Evolutionary conservation across 2,329 filamentous ascomycete genomes (phyloP).

Genomic region (Ophiostoma ips): DNA sequence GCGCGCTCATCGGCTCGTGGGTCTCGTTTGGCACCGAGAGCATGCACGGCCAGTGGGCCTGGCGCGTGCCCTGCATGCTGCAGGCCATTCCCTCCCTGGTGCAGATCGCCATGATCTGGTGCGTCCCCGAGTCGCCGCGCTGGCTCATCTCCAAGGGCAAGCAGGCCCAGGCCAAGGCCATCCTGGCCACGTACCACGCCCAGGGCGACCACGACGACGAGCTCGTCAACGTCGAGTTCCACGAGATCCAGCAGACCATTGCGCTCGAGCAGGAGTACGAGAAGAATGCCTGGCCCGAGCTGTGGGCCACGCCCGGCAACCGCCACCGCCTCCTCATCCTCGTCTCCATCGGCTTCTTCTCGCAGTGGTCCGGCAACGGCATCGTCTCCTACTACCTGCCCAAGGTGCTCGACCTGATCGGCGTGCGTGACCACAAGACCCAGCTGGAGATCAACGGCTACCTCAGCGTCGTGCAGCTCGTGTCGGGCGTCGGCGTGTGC

Average conservation of each 20-base stretch:
- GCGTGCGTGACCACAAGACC: constrained; percentile 16
- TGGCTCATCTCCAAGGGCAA: constrained; percentile 7
- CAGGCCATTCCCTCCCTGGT: constrained; percentile 19
- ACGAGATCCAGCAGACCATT: constrained; percentile 18
- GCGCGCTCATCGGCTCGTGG: constrained; percentile 61
- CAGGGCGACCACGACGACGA: constrained; percentile 6
- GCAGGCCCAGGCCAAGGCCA: constrained; percentile 25
- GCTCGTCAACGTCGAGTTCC: constrained; percentile 12
- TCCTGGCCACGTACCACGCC: constrained; percentile 17
- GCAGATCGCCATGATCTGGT: constrained; percentile 8
- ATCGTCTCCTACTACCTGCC: constrained; percentile 23
- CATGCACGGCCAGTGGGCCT: constrained; percentile 18
- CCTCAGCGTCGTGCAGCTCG: constrained; percentile 22
- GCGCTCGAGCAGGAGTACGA: constrained; percentile 20
- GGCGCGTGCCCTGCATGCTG: constrained; percentile 29
- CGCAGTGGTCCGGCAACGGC: constrained; percentile 13
- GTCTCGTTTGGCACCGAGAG: constrained; percentile 48
- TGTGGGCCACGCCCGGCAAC: constrained; percentile 12
- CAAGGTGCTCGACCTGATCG: constrained; percentile 20
- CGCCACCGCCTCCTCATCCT: constrained; percentile 12
- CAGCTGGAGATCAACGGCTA: constrained; percentile 16
- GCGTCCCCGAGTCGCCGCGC: constrained; percentile 11
- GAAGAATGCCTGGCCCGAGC: constrained; percentile 7
- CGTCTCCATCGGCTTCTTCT: constrained; percentile 9
- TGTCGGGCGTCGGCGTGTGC: constrained; percentile 17